phyloP scores from a whole-genome alignment of 768 basidiomycete genomes.

The Goffeauzyma gilvescens region DNA sequence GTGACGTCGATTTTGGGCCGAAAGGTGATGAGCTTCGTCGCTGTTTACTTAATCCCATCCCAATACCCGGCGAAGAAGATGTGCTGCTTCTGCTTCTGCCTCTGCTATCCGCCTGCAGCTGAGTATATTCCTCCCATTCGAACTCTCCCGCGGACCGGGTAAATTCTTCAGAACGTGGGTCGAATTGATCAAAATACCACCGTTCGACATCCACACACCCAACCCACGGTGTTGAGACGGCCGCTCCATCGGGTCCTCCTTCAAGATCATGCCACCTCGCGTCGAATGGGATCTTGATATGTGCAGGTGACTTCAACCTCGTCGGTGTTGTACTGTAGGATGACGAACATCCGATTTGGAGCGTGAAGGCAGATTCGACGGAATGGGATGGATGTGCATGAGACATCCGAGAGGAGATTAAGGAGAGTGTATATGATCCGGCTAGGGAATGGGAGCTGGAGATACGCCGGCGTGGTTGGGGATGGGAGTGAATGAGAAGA shows the following conservation, averaged over 20 bases:
- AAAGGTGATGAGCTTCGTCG: too few species aligned
- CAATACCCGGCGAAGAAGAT: too few species aligned
- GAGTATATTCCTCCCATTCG: too few species aligned
- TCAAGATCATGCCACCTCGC: constrained; percentile 26
- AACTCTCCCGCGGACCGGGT: too few species aligned
- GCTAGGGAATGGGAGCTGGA: constrained; percentile 22
- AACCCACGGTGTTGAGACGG: constrained; percentile 22
- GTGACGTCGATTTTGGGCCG: too few species aligned
- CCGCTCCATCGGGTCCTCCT: constrained; percentile 7
- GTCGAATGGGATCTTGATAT: constrained; percentile 19
- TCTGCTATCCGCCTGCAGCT: too few species aligned
- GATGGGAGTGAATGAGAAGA: too few species aligned
- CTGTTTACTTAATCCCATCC: too few species aligned
- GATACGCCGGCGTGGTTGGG: too few species aligned
- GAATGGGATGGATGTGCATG: constrained; percentile 23
- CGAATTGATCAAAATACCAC: constrained; percentile 13
- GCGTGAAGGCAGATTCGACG: constrained; percentile 17
- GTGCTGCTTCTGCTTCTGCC: too few species aligned
- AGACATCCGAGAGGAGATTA: constrained; percentile 30
- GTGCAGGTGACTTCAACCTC: constrained; percentile 16
- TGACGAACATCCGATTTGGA: constrained; percentile 16
- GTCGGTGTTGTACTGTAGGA: constrained; percentile 15
- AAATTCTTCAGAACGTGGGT: too few species aligned
- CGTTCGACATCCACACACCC: constrained; percentile 23
- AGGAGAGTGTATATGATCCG: constrained; percentile 29